phyloP scores from a whole-genome alignment of 225 moss, liverwort and hornwort species.

The Marchantia polymorpha region DNA sequence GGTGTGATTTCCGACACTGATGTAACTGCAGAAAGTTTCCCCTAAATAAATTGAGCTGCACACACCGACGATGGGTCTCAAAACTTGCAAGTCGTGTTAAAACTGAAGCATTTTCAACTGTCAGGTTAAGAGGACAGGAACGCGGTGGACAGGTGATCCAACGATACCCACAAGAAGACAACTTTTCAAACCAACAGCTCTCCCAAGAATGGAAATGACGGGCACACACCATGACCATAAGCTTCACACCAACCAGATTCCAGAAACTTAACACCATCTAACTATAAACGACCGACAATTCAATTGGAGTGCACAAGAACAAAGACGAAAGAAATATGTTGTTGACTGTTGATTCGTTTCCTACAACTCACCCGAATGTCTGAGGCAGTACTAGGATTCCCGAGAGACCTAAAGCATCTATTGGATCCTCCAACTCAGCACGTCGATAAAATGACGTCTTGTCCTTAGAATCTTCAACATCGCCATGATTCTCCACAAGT shows the following conservation, averaged over 20 bases:
- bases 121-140: background rate
- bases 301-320: background rate
- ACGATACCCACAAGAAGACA: no score
- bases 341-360: background rate
- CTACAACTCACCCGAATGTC: slow-evolving; percentile 75
- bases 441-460: slow-evolving; percentile 68
- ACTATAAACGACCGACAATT: background rate
- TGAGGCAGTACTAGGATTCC: slow-evolving; percentile 94
- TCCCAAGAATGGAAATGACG: no score
- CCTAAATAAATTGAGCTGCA: slow-evolving; percentile 94
- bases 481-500: slow-evolving; percentile 36
- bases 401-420: slow-evolving; percentile 87
- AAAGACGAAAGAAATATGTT: background rate
- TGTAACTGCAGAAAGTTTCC: slow-evolving; percentile 97
- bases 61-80: background rate
- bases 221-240: no score
- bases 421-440: slow-evolving; percentile 75
- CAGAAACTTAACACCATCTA: background rate
- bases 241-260: background rate
- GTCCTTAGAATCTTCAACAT: slow-evolving; percentile 50
- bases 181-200: no score
- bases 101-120: background rate
- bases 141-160: background rate
- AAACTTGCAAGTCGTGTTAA: background rate
- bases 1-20: slow-evolving; percentile 91